Conservation (phyloP, 1,139 yeast species). For the Hansenula sp. region DNA sequence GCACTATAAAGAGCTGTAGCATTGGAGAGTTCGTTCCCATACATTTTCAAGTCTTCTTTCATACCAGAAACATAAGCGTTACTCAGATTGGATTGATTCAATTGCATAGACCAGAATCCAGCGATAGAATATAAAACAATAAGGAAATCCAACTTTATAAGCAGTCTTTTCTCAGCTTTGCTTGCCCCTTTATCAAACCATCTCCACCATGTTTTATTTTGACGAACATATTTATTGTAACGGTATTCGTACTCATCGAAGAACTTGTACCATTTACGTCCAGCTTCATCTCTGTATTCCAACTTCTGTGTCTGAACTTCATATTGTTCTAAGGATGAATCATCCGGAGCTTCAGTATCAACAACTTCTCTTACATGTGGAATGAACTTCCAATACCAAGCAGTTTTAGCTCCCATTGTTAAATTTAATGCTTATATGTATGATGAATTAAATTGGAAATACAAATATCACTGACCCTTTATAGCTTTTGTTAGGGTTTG, state of each 20-base stretch:
- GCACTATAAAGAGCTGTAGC: slow-evolving; percentile 54
- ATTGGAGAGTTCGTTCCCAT: slow-evolving; percentile 58
- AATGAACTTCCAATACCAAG: too few relatives aligned
- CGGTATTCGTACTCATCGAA: slow-evolving; percentile 61
- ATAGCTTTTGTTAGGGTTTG: too few relatives aligned
- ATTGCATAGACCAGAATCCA: background rate
- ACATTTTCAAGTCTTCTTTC: slow-evolving; percentile 51
- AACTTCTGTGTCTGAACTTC: too few relatives aligned
- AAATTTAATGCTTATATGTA: too few relatives aligned
- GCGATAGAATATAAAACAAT: slow-evolving; percentile 46
- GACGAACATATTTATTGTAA: slow-evolving; percentile 31
- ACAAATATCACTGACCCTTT: too few relatives aligned
- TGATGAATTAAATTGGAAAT: too few relatives aligned
- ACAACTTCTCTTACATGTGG: too few relatives aligned
- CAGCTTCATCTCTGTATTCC: slow-evolving; percentile 60
- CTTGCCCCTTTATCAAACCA: slow-evolving; percentile 61
- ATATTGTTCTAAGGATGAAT: too few relatives aligned
- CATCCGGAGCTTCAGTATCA: too few relatives aligned
- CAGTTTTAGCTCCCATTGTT: too few relatives aligned
- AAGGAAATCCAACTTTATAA: slow-evolving; percentile 50
- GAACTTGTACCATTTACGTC: slow-evolving; percentile 57
- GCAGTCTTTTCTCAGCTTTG: slow-evolving; percentile 40
- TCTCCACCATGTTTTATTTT: slow-evolving; percentile 44
- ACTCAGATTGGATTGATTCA: background rate
- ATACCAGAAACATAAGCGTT: slow-evolving; percentile 63